phyloP scores from a whole-genome alignment of 2,329 filamentous ascomycete species.

The Trichoderma atroviride region DNA sequence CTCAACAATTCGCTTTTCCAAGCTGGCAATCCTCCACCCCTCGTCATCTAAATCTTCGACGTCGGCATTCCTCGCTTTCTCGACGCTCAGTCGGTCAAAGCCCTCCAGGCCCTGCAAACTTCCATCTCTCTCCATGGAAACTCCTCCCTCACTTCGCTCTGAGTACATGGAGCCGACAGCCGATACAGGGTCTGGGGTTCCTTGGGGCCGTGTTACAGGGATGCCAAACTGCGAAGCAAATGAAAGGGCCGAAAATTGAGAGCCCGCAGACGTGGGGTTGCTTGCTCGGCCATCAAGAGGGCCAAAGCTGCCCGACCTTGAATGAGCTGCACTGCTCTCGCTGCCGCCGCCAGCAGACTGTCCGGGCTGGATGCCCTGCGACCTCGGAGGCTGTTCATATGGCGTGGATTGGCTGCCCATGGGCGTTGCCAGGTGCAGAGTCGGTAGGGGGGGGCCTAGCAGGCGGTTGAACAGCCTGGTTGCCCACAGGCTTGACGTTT shows the following conservation, averaged over 20 bases:
- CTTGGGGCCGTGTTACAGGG: slow-evolving; percentile 63
- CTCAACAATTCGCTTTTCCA: slow-evolving; percentile 85
- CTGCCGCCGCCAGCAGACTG: slow-evolving; percentile 76
- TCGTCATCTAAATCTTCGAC: slow-evolving; percentile 95
- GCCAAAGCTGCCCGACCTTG: slow-evolving; percentile 81
- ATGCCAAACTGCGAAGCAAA: slow-evolving; percentile 76
- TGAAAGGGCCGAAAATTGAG: slow-evolving; percentile 79
- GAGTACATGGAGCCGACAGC: slow-evolving; percentile 86
- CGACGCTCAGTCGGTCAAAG: slow-evolving; percentile 78
- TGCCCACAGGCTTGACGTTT: slow-evolving; percentile 74
- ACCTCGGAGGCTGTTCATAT: slow-evolving; percentile 63
- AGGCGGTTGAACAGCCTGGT: slow-evolving; percentile 44
- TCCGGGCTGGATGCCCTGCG: slow-evolving; percentile 57
- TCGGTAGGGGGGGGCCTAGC: slow-evolving; percentile 67
- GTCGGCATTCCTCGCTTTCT: slow-evolving; percentile 81
- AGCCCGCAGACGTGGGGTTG: slow-evolving; percentile 84
- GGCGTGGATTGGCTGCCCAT: slow-evolving; percentile 78
- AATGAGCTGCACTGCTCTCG: slow-evolving; percentile 77
- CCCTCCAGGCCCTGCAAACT: slow-evolving; percentile 77
- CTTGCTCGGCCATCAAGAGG: slow-evolving; percentile 74
- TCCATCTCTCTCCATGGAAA: slow-evolving; percentile 78
- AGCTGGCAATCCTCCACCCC: slow-evolving; percentile 90
- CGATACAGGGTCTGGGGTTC: slow-evolving; percentile 82
- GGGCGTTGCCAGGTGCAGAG: slow-evolving; percentile 82
- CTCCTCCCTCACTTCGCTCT: slow-evolving; percentile 73